Percentiles rank a stretch among this genome's conserved stretches.
Conservation (phyloP, 805 yeast species). For the Myxozyma melibiosi region DNA sequence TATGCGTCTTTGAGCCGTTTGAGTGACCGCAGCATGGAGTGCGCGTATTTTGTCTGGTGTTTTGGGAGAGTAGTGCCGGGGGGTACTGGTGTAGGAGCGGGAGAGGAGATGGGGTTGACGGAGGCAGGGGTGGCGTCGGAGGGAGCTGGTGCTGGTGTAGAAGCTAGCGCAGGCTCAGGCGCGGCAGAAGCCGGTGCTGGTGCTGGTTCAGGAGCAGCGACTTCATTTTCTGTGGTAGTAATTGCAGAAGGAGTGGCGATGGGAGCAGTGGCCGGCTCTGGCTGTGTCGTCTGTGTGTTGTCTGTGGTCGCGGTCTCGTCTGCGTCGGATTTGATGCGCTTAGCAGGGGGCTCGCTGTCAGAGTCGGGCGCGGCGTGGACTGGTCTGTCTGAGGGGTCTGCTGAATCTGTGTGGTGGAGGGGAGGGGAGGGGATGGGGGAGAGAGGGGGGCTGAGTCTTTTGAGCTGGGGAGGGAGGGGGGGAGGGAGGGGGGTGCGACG, state of each 20-base stretch:
- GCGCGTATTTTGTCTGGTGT: constrained; percentile 82
- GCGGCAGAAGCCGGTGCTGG: neutral
- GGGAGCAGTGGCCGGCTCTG: constrained; percentile 1
- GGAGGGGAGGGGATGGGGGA: constrained; percentile 35
- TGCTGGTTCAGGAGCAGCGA: neutral
- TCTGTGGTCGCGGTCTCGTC: neutral
- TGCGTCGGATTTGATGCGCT: constrained; percentile 19
- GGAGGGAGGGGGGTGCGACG: constrained; percentile 30
- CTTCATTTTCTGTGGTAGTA: neutral
- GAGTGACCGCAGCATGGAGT: constrained; percentile 79
- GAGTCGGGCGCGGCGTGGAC: constrained; percentile 13
- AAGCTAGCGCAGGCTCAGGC: constrained; percentile 7
- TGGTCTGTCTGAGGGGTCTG: neutral
- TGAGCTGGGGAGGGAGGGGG: constrained; percentile 14
- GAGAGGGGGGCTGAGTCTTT: constrained; percentile 30
- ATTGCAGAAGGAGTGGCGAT: constrained; percentile 9
- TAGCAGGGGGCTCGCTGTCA: constrained; percentile 27
- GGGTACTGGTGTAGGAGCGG: neutral
- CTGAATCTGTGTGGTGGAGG: constrained; percentile 19
- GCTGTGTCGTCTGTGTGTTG: neutral
- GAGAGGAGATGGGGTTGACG: neutral
- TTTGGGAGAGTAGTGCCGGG: constrained; percentile 40
- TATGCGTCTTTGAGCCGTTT: constrained; percentile 88
- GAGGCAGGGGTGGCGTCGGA: neutral
- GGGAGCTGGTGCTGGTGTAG: constrained; percentile 6